Evolutionary conservation across 345 rosid species (phyloP).

Genomic region (Acer saccharum): DNA sequence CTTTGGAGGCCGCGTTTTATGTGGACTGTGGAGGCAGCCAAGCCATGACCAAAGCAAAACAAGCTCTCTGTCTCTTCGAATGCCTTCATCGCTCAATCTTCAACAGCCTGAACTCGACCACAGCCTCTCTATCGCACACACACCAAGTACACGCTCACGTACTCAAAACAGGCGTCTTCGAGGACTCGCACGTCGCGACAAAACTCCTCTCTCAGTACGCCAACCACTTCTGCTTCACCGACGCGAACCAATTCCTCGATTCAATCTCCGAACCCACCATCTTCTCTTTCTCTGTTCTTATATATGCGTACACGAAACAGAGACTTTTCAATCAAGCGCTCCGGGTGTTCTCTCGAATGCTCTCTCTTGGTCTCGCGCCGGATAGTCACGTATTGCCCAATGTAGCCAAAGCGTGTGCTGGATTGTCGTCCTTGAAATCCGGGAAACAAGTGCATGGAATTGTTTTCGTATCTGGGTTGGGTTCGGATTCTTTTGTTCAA

Average conservation of each 20-base stretch:
- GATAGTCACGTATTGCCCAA: slow-evolving; percentile 26
- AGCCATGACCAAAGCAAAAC: not conserved
- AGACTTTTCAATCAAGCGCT: slow-evolving; percentile 16
- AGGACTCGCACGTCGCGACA: slow-evolving; percentile 3
- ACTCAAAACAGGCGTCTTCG: slow-evolving; percentile 27
- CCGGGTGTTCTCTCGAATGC: slow-evolving; percentile 21
- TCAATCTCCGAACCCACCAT: slow-evolving; percentile 5
- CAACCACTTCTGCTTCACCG: slow-evolving; percentile 9
- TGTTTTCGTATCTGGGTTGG: not conserved
- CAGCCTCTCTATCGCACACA: slow-evolving; percentile 1
- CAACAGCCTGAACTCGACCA: slow-evolving; percentile 7
- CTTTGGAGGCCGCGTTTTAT: too few relatives aligned
- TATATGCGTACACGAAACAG: slow-evolving; percentile 24
- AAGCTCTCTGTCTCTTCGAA: slow-evolving; percentile 9
- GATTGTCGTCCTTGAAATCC: not conserved
- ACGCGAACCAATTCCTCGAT: slow-evolving; percentile 6
- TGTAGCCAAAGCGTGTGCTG: slow-evolving; percentile 14
- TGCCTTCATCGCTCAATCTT: slow-evolving; percentile 5
- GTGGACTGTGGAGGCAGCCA: too few relatives aligned
- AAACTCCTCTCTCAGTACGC: slow-evolving; percentile 24
- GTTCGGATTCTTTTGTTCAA: slow-evolving; percentile 19
- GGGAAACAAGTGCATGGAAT: slow-evolving; percentile 10
- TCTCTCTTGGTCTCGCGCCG: slow-evolving; percentile 15
- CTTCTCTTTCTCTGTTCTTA: slow-evolving; percentile 14
- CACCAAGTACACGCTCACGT: slow-evolving; percentile 12